Evolutionary conservation across 1,284 basidiomycete genomes (phyloP).

Genomic region (Irpex sp.): DNA sequence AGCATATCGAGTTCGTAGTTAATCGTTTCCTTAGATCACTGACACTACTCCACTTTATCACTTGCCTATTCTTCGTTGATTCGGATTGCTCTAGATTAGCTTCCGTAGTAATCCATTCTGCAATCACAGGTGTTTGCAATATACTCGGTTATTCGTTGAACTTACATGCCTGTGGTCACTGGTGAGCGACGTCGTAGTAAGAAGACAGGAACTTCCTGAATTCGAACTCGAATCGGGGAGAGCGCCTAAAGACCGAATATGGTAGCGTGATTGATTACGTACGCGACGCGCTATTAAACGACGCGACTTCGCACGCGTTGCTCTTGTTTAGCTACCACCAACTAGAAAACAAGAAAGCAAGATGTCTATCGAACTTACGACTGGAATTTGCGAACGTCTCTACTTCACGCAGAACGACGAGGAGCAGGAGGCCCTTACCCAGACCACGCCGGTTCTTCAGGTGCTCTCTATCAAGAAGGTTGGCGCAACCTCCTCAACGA

Average conservation of each 20-base stretch:
- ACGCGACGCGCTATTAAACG: conserved; percentile 12
- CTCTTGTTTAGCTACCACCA: conserved; percentile 7
- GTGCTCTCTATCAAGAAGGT: conserved; percentile 83
- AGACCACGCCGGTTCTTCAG: conserved; percentile 67
- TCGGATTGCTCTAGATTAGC: not conserved
- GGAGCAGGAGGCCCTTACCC: conserved; percentile 48
- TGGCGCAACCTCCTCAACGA: conserved; percentile 35
- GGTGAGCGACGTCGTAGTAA: not conserved
- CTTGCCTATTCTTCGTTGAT: not conserved
- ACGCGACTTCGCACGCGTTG: conserved; percentile 8
- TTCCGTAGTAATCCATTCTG: not conserved
- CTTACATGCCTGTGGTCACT: not conserved
- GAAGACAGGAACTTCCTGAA: not conserved
- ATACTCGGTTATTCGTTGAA: not conserved
- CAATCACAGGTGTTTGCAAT: not conserved
- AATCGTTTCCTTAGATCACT: not conserved
- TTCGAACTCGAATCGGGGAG: no score
- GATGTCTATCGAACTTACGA: conserved; percentile 41
- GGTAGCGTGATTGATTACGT: conserved; percentile 7
- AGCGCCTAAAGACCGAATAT: not conserved
- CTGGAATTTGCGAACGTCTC: conserved; percentile 54
- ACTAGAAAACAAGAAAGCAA: not conserved
- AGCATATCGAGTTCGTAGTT: not conserved
- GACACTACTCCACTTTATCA: not conserved
- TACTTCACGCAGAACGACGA: conserved; percentile 32